phyloP scores from a whole-genome alignment of 495 filamentous ascomycete species.

The Neurospora cerealis region DNA sequence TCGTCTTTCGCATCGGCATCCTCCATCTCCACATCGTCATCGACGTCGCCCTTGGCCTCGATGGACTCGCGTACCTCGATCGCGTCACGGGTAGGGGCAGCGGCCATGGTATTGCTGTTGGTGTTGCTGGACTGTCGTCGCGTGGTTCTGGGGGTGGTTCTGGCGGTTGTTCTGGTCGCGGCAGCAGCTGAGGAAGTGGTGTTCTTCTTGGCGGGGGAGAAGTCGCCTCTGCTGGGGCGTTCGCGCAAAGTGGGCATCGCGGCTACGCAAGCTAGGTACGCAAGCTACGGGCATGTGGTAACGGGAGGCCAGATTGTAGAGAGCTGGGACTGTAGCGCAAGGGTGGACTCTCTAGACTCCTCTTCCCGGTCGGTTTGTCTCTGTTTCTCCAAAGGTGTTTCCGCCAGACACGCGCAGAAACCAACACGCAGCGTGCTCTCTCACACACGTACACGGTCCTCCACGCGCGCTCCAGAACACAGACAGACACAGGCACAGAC shows the following conservation, averaged over 20 bases:
- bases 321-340: neutral
- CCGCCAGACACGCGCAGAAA: neutral
- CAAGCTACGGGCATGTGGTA: neutral
- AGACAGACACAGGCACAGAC: neutral
- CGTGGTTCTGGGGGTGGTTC: conserved; percentile 10
- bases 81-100: conserved; percentile 13
- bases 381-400: neutral
- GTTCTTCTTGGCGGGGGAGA: conserved; percentile 20
- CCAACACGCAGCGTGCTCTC: neutral
- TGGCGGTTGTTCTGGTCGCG: conserved; percentile 2
- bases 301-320: neutral
- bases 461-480: neutral
- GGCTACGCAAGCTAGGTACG: conserved; percentile 4
- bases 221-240: conserved; percentile 24
- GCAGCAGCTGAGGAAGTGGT: conserved; percentile 2
- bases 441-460: neutral
- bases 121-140: conserved; percentile 3
- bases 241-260: conserved; percentile 28
- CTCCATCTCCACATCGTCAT: conserved; percentile 27
- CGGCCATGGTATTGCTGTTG: conserved; percentile 9
- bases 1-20: conserved; percentile 11
- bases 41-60: conserved; percentile 29
- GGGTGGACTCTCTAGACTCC: neutral
- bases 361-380: neutral
- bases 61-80: conserved; percentile 37